phyloP scores from a whole-genome alignment of 768 basidiomycete genomes.

The Boletellus sp. region DNA sequence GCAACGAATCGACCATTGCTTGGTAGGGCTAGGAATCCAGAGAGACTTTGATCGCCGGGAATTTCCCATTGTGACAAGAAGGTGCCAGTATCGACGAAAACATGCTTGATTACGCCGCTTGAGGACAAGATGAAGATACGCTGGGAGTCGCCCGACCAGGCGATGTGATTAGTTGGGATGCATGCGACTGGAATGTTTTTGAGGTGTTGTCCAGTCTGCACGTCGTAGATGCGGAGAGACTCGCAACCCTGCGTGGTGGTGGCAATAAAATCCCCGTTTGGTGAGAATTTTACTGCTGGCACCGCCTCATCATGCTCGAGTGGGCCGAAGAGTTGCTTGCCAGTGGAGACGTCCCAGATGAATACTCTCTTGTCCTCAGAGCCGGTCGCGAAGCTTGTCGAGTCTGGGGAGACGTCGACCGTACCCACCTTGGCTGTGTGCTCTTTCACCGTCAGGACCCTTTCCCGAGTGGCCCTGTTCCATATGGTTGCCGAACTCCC shows the following conservation, averaged over 20 bases:
- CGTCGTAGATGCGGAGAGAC: slow-evolving; percentile 3
- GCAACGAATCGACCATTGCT: background rate
- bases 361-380: background rate
- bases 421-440: background rate
- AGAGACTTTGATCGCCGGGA: background rate
- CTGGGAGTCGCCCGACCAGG: background rate
- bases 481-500: background rate
- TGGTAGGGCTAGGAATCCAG: background rate
- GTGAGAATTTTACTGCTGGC: slow-evolving; percentile 3
- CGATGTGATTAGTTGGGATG: background rate
- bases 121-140: background rate
- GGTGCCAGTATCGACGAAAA: background rate
- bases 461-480: background rate
- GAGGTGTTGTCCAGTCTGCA: background rate
- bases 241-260: background rate
- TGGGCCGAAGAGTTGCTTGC: slow-evolving; percentile 5
- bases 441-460: background rate
- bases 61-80: background rate
- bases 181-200: background rate
- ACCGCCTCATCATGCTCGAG: slow-evolving; percentile 1
- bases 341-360: slow-evolving; percentile 6
- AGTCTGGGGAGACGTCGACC: background rate
- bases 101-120: background rate
- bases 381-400: slow-evolving; percentile 1
- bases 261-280: background rate